Evolutionary conservation across 2,329 filamentous ascomycete species (phyloP).

Genomic region (Lasiodiplodia gonubiensis): DNA sequence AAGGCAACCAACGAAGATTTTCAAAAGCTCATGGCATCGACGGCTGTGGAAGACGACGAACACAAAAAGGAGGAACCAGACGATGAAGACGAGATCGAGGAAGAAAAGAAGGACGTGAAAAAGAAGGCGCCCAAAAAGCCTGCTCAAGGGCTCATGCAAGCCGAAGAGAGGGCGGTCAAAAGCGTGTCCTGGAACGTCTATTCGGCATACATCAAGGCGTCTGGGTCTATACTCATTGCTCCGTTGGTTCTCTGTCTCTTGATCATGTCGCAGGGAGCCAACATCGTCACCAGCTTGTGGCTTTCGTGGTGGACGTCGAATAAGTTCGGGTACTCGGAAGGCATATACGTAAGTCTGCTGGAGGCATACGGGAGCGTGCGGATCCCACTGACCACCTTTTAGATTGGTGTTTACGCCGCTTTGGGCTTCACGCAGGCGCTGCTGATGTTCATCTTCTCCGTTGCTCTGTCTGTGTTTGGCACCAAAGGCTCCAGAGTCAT

Average conservation of each 20-base stretch:
- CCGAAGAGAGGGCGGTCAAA: constrained; percentile 71
- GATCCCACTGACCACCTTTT: constrained; percentile 37
- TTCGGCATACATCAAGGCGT: constrained; percentile 75
- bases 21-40: constrained; percentile 80
- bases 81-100: constrained; percentile 56
- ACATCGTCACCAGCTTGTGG: constrained; percentile 89
- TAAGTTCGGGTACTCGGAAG: constrained; percentile 70
- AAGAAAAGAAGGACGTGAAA: constrained; percentile 63
- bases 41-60: constrained; percentile 65
- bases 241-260: constrained; percentile 69
- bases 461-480: constrained; percentile 76
- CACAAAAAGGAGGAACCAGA: constrained; percentile 56
- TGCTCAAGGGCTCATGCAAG: constrained; percentile 71
- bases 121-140: constrained; percentile 56
- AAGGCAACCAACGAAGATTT: constrained; percentile 82
- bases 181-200: constrained; percentile 84
- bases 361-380: constrained; percentile 22
- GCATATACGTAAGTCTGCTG: constrained; percentile 70
- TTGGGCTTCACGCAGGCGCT: constrained; percentile 74
- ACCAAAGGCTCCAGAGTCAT: constrained; percentile 83
- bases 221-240: constrained; percentile 72
- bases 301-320: constrained; percentile 91
- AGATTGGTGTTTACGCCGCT: constrained; percentile 71
- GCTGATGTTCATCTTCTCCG: constrained; percentile 80
- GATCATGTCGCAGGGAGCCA: constrained; percentile 76